Base-by-base conservation (phyloP, 345 rosid species). In the Bretschneidera sinensis region DNA sequence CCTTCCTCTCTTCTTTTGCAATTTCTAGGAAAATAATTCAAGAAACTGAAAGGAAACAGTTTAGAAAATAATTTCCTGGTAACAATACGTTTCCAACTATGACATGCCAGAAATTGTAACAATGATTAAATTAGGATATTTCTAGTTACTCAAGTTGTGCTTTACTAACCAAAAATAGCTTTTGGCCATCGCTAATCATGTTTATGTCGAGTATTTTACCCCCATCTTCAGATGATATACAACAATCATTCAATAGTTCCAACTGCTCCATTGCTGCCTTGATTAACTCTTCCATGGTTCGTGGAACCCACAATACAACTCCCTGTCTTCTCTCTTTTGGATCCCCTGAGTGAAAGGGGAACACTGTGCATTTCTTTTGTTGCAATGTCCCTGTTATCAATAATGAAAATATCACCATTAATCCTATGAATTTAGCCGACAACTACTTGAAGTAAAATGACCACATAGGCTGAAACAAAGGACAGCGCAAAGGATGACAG, bases 231-330 rank as follows among this genome's bases (percentile, higher is more conserved):
- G 87, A 73, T 48, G 83, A 67, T 34, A 80, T 64, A 49, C 64
- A 81, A 51, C 69, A 64, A 61, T 54, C 77, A 52, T 61, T 45
- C 0, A 70, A 10, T 24, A 74, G 43, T 55, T 74, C 63, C 39
- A 84, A 78, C 55, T 70, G 69, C 59, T 68, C 79, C 5, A 28
- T 63, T 9, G 91, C 87, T 9, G 48, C 66, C 63, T 53, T 66
- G 10, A 82, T 64, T 19, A 89, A 90, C 52, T 82, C 89, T 45
- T 84, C 81, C 55, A 85, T 75, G 64, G 74, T 83, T 64, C 60
- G 48, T 5, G 97, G 91, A 55, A 91, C 85, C 96, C 96, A 84
- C 48, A 84, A 23, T 2, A 84, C 81, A 48, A 85, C 63, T 47
- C 95, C 97, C 0, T 64, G 67, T 71, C 72, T 81, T 74, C 65